Evolutionary conservation across 2,329 filamentous ascomycete species (phyloP), one percentile per base, ranked within the genome.

Genomic region (Emmonsiellopsis sp.): DNA sequence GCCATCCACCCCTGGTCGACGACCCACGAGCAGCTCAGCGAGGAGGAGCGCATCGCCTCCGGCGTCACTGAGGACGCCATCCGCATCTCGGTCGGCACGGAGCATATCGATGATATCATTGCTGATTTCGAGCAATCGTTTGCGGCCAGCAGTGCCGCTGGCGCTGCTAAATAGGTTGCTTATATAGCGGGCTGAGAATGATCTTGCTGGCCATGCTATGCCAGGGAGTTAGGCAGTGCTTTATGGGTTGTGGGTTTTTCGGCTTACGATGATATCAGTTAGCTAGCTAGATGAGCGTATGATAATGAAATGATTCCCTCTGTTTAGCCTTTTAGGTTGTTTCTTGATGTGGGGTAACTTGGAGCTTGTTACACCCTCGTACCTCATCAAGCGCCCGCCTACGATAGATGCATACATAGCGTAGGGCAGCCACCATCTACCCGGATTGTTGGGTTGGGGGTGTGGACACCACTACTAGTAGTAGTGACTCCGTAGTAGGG

Each of bases 51-150:
- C 72, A 68, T 79, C 50, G 83, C 75, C 66, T 92, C 88, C 21
- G 92, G 92, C 62, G 88, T 93, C 9, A 93, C 88, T 13, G 68
- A 89, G 79, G 92, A 95, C 65, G 83, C 91, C 40, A 95, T 97
- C 71, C 87, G 92, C 58, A 93, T 97, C 65, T 96, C 91, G 0
- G 91, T 96, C 55, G 92, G 92, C 51, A 95, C 87, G 0, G 92
- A 97, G 75, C 90, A 96, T 70, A 95, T 97, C 67, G 91, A 95
- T 74, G 92, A 97, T 66, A 96, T 97, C 64, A 93, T 95, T 65
- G 86, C 84, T 62, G 92, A 97, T 72, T 96, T 97, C 68, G 86
- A 92, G 71, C 91, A 95, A 76, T 87, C 88, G 0, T 94, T 96
- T 72, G 79, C 82, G 66, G 78, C 80, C 31, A 78, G 58, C 8